Percentiles rank a stretch among this genome's conserved stretches.
Conservation (phyloP, 2,329 filamentous ascomycete species). For the Stachybotrys echinatus region DNA sequence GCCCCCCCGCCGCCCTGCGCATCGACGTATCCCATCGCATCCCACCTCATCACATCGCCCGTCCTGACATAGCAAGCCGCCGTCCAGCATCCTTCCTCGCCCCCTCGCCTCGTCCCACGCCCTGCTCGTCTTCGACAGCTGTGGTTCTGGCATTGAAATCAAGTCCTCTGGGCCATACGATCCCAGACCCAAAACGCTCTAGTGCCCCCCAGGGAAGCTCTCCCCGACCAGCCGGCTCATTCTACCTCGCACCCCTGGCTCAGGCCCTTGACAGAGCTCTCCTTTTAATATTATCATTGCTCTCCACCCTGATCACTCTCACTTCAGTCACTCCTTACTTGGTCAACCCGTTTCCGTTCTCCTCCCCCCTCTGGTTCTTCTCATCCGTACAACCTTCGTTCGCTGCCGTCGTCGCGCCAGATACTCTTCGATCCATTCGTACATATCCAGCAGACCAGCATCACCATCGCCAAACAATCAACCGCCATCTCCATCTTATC, state of each 20-base stretch:
- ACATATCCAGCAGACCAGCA: too few relatives aligned
- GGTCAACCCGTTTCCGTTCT: conserved; percentile 14
- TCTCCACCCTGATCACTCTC: conserved; percentile 32
- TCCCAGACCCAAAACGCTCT: conserved; percentile 13
- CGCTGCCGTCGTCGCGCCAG: not conserved
- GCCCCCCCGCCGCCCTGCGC: too few relatives aligned
- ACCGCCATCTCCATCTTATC: too few relatives aligned
- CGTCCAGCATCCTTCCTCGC: not conserved
- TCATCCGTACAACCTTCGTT: conserved; percentile 7
- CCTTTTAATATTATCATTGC: conserved; percentile 32
- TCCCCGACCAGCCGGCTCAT: conserved; percentile 28
- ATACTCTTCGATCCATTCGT: too few relatives aligned
- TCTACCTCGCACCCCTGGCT: conserved; percentile 17
- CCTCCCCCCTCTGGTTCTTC: conserved; percentile 1
- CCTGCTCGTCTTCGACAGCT: not conserved
- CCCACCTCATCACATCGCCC: not conserved
- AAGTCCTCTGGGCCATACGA: not conserved
- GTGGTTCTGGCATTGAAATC: conserved; percentile 1
- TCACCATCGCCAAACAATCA: too few relatives aligned
- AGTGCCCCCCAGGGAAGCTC: conserved; percentile 23
- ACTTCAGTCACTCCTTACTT: conserved; percentile 35
- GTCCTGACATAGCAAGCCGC: not conserved
- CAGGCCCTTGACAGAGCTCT: conserved; percentile 23
- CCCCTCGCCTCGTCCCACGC: not conserved
- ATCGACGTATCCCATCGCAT: not conserved